These are phyloP conservation scores for Helicocarpus griseus DNA, from an alignment of 2,329 filamentous ascomycete genomes.

Conservation along the genomic window DNA sequence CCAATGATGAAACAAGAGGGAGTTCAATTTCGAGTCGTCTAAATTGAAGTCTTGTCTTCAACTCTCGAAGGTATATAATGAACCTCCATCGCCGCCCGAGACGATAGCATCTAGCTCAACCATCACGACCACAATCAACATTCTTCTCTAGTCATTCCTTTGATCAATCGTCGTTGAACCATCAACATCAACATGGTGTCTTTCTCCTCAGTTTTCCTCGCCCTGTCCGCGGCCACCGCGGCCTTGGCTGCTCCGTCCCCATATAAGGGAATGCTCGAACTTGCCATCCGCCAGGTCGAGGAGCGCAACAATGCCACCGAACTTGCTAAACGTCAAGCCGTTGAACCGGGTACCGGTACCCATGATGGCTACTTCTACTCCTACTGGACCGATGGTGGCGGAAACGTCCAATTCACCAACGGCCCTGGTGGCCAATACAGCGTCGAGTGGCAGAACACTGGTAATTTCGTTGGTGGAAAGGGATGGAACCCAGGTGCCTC, in stretches of 20 bases:
- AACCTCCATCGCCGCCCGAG: no score
- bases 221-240: conserved; percentile 14
- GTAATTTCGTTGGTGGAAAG: conserved; percentile 49
- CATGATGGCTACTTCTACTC: conserved; percentile 41
- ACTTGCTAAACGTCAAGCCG: conserved; percentile 8
- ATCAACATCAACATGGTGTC: conserved; percentile 18
- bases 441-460: conserved; percentile 34
- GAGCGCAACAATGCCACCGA: conserved; percentile 12
- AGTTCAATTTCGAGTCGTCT: not conserved
- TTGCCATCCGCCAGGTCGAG: not conserved
- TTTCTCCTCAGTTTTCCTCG: conserved; percentile 18
- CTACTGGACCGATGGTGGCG: conserved; percentile 41
- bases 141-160: not conserved
- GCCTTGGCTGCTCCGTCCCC: conserved; percentile 18
- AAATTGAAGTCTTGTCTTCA: not conserved
- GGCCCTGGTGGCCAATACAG: conserved; percentile 35
- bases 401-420: conserved; percentile 38
- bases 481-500: conserved; percentile 47
- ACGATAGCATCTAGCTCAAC: no score
- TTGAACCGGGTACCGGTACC: conserved; percentile 20
- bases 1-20: not conserved
- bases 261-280: conserved; percentile 8
- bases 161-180: not conserved
- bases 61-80: no score
- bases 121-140: not conserved